phyloP scores from a whole-genome alignment of 306 rosid genomes.

The Amphicarpaea edgeworthii region DNA sequence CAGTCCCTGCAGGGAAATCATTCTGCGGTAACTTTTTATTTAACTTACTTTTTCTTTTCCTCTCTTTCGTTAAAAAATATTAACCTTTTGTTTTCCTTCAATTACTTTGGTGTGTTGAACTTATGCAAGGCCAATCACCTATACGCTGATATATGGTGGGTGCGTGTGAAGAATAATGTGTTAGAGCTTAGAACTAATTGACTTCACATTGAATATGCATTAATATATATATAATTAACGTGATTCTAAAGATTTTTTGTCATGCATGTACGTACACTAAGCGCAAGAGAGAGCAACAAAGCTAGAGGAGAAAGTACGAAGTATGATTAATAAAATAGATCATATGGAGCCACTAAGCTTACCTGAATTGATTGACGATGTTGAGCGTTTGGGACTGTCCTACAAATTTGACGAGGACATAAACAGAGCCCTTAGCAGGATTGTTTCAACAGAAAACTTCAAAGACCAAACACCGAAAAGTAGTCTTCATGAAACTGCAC shows the following conservation, averaged over 20 bases:
- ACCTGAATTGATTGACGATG: neutral
- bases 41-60: too few species aligned
- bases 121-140: too few species aligned
- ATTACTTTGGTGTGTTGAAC: too few species aligned
- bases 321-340: neutral
- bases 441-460: neutral
- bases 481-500: neutral
- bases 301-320: neutral
- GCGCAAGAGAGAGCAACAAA: neutral
- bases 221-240: too few species aligned
- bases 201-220: too few species aligned
- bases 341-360: neutral
- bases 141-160: too few species aligned
- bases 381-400: neutral
- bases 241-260: neutral
- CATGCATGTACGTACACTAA: too few species aligned
- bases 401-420: neutral
- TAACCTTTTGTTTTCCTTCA: too few species aligned
- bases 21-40: neutral
- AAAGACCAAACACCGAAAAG: neutral
- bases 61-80: too few species aligned
- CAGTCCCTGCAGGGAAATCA: neutral
- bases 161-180: too few species aligned
- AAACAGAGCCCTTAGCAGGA: neutral
- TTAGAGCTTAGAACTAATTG: too few species aligned